A percentile compares a stretch with the other conserved stretches of the same genome.
phyloP scores from a whole-genome alignment of 306 rosid species.

The Chamaecrista fasciculata region DNA sequence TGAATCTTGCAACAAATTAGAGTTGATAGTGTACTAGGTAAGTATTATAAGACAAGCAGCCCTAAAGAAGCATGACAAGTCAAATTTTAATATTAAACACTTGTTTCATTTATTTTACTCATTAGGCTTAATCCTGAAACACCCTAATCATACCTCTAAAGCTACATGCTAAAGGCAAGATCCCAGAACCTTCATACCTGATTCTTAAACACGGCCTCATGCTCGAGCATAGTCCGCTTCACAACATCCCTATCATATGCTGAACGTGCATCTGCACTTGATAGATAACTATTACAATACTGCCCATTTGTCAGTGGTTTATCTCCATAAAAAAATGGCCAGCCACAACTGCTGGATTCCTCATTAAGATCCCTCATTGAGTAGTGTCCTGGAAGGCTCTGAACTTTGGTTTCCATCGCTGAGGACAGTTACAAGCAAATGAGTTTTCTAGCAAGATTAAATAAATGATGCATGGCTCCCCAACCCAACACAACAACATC shows the following conservation, averaged over 20 bases:
- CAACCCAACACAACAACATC: background rate
- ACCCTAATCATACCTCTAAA: background rate
- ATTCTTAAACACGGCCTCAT: slow-evolving; percentile 73
- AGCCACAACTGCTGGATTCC: slow-evolving; percentile 84
- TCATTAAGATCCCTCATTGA: slow-evolving; percentile 97
- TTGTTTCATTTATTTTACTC: background rate
- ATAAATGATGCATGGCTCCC: background rate
- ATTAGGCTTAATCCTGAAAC: background rate
- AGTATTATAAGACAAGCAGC: slow-evolving; percentile 7
- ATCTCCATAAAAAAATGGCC: slow-evolving; percentile 77
- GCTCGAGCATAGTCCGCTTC: slow-evolving; percentile 86
- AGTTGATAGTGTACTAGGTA: slow-evolving; percentile 7
- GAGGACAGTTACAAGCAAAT: slow-evolving; percentile 27
- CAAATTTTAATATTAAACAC: background rate
- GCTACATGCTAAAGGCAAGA: slow-evolving; percentile 16
- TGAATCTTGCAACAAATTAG: slow-evolving; percentile 16
- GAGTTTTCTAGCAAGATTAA: slow-evolving; percentile 9
- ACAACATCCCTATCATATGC: slow-evolving; percentile 66
- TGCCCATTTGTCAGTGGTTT: slow-evolving; percentile 58
- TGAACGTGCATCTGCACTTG: slow-evolving; percentile 54
- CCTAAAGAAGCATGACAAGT: slow-evolving; percentile 17
- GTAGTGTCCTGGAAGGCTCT: slow-evolving; percentile 70
- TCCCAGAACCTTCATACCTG: slow-evolving; percentile 52
- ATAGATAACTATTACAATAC: slow-evolving; percentile 56
- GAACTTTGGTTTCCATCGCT: slow-evolving; percentile 99